A percentile compares a stretch with the other conserved stretches of the same genome.
phyloP scores from a whole-genome alignment of 805 yeast species.

The Nakazawaea ishiwadae region DNA sequence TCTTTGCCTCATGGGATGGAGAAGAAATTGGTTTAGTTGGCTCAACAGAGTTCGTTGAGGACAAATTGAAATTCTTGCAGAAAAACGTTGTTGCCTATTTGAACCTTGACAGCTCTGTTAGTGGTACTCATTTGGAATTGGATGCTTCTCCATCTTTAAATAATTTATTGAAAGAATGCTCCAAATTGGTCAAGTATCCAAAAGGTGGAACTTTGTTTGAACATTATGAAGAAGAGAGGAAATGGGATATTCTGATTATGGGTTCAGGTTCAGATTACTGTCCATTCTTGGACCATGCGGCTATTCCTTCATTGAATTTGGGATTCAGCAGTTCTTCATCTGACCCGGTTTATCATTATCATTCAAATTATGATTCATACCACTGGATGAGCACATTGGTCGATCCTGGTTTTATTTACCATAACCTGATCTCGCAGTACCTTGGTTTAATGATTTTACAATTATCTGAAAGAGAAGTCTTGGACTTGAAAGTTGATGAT shows the following conservation, averaged over 20 bases:
- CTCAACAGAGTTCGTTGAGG: slow-evolving; percentile 75
- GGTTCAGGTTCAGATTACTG: slow-evolving; percentile 76
- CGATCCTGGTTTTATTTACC: slow-evolving; percentile 59
- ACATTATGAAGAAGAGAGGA: slow-evolving; percentile 27
- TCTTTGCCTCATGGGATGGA: slow-evolving; percentile 78
- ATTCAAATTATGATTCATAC: slow-evolving; percentile 68
- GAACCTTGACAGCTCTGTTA: slow-evolving; percentile 62
- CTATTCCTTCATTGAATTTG: slow-evolving; percentile 54
- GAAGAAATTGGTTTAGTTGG: slow-evolving; percentile 72
- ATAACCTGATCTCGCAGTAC: slow-evolving; percentile 51
- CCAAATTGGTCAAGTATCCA: slow-evolving; percentile 44
- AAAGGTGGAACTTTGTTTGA: slow-evolving; percentile 28
- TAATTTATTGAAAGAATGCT: slow-evolving; percentile 37
- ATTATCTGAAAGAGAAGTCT: slow-evolving; percentile 43
- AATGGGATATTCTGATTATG: slow-evolving; percentile 36
- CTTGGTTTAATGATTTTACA: slow-evolving; percentile 46
- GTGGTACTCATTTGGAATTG: slow-evolving; percentile 50
- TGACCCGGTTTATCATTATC: slow-evolving; percentile 70
- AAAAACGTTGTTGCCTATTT: slow-evolving; percentile 59
- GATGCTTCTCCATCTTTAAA: slow-evolving; percentile 59
- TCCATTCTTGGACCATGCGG: slow-evolving; percentile 53
- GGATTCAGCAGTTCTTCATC: slow-evolving; percentile 42
- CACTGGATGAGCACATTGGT: slow-evolving; percentile 64
- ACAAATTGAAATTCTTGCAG: slow-evolving; percentile 39
- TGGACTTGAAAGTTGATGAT: slow-evolving; percentile 34